Base-by-base conservation (phyloP, 768 basidiomycete genomes). In the Tylopilus intermedius region DNA sequence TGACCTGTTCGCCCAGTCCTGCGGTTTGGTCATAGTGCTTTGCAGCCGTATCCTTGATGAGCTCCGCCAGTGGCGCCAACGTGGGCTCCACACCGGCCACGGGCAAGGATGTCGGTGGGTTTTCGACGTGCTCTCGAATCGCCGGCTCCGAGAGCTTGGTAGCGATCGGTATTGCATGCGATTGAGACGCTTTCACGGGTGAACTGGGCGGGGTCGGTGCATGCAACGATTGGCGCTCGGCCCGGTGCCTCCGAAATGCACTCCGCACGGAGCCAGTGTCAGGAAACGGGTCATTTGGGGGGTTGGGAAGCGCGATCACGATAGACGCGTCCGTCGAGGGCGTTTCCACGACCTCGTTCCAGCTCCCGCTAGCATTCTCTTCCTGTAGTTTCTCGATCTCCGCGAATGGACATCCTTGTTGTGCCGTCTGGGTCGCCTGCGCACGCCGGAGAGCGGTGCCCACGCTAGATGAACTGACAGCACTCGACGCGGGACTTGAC, bases 1-100 rank as follows among this genome's bases (percentile, higher is more conserved):
- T 67, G 21, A 70, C 63, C 27, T 72, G 67, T 50, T 72, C 66
- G 11, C 62, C 61, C 13, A 70, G 41, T 13, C 64, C 71, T 11
- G 65, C 67, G 1, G 68, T 69, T 30, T 72, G 68, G 38, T 67
- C 68, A n/a, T 69, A 69, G 41, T 71, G 65, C 24, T 72, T 69
- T 30, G 62, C 67, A 42, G 65, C 71, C n/a, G 55, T 61, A 15
- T 72, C 68, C 48, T 67, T 68, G 58, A 70, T 70, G 15, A 71
- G 58, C 44, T 71, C 67, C 10, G 56, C 69, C 39, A 70, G 35
- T 2, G 70, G 66, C 15, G 52, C 67, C 15, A 70, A 42, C 30
- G 54, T 55, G 4, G 58, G 56, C n/a, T 56, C 56, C 21, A 58
- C 42, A 10, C 59, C 58, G 7, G 54, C 15, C 9, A 45, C 30